Base-by-base conservation (phyloP, 345 rosid species). In the rapeseed (Brassica napus) region DNA sequence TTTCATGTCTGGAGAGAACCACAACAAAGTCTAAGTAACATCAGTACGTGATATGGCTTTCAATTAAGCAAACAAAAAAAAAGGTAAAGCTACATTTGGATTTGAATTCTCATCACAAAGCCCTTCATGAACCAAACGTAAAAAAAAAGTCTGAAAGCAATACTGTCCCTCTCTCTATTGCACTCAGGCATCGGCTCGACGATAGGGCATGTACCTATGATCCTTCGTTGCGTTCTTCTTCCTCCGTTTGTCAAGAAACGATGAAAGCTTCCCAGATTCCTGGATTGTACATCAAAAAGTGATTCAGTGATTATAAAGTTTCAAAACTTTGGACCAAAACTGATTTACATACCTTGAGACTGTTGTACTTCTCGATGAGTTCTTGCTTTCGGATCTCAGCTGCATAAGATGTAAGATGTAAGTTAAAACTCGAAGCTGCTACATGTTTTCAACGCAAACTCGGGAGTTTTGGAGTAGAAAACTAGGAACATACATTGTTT, bases 141-240 rank as follows among this genome's bases (percentile, higher is more conserved):
- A 42, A 42, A 1, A 10, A 10, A 2, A 10, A 42, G 49, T 42
- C 49, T 9, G 49, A 42, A 42, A 42, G 49, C 49, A 42, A 42
- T 42, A 42, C 14, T 42, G 49, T 44, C 54, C 31, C 54, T 59
- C 63, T 58, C 75, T 79, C 83, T 77, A 60, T 42, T 83, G 84
- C 49, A 82, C 85, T 0, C 1, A 44, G n/a, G 79, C 72, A 34
- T 23, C 18, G 5, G 87, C 73, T 42, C 92, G 86, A 44, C 94
- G 92, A 73, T 93, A 91, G 10, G 99, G 98, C 89, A 93, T 83
- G 88, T 64, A 93, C 76, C 92, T 83, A 54, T 88, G 97, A 77
- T 95, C 99, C 84, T 95, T 95, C 0, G 98, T 82, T 69, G 99
- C 97, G 81, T 91, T 91, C 86, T 88, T 95, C 90, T 82, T 87